phyloP scores from a whole-genome alignment of 768 basidiomycete species.

The Russula olivacea region DNA sequence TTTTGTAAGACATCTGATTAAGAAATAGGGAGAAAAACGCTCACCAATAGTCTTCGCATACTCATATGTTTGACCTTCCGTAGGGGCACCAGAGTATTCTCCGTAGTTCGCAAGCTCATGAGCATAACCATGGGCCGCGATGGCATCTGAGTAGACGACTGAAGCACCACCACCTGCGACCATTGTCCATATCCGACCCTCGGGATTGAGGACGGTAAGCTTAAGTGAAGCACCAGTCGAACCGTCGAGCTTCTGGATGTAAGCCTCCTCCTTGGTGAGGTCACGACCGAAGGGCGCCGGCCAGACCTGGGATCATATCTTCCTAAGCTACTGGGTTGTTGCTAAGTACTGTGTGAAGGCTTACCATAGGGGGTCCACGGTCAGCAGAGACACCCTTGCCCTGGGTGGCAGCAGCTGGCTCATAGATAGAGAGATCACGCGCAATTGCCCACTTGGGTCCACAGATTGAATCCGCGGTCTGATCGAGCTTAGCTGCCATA shows the following conservation, averaged over 20 bases:
- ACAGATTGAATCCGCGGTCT: constrained; percentile 96
- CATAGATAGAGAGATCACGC: constrained; percentile 77
- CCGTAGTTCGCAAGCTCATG: constrained; percentile 99
- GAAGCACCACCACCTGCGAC: constrained; percentile 93
- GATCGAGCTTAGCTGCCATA: constrained; percentile 99
- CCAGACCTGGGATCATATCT: constrained; percentile 48
- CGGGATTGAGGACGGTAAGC: constrained; percentile 90
- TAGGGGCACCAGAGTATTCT: constrained; percentile 97
- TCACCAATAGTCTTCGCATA: constrained; percentile 96
- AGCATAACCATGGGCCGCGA: constrained; percentile 89
- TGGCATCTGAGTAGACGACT: constrained; percentile 67
- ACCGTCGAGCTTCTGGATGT: constrained; percentile 96
- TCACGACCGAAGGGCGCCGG: constrained; percentile 95
- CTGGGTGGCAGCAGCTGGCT: constrained; percentile 42
- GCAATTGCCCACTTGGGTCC: constrained; percentile 99
- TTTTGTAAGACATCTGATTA: constrained; percentile 10
- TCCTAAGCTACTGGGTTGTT: not conserved
- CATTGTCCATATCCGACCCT: constrained; percentile 99
- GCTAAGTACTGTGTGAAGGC: constrained; percentile 17
- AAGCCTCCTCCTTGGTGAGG: constrained; percentile 97
- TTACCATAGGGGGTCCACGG: constrained; percentile 93
- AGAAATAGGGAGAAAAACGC: constrained; percentile 29
- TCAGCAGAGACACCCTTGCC: constrained; percentile 65
- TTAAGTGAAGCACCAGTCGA: constrained; percentile 98
- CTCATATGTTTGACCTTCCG: constrained; percentile 97